Evolutionary conservation across 2,329 filamentous ascomycete species (phyloP).

Genomic region (Diaporthe sp.): DNA sequence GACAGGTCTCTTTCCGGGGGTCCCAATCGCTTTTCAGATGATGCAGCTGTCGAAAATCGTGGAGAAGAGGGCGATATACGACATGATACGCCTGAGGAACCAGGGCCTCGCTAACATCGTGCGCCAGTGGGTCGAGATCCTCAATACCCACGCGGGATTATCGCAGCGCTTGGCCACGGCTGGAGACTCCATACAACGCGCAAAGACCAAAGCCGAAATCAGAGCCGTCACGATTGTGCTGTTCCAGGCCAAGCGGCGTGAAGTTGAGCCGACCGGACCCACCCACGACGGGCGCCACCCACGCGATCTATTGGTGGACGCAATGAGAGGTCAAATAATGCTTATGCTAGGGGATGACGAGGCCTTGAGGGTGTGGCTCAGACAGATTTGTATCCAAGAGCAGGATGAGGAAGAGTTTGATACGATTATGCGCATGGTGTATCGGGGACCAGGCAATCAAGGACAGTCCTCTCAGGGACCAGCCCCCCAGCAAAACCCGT

Average conservation of each 20-base stretch:
- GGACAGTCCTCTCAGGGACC: neutral
- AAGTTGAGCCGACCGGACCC: neutral
- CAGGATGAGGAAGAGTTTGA: neutral
- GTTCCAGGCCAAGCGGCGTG: neutral
- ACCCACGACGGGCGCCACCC: neutral
- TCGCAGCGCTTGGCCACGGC: neutral
- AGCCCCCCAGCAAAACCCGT: neutral
- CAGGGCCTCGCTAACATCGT: neutral
- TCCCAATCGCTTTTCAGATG: neutral
- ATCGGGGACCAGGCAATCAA: neutral
- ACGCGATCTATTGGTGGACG: neutral
- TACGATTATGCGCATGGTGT: neutral
- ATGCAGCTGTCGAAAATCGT: neutral
- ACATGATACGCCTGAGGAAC: neutral
- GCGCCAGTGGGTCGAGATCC: neutral
- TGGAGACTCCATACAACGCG: too few relatives aligned
- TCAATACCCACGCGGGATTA: neutral
- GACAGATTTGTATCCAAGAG: neutral
- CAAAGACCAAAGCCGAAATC: neutral
- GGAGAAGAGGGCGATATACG: neutral
- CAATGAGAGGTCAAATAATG: neutral
- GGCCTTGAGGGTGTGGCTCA: neutral
- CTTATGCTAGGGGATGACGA: neutral
- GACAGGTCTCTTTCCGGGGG: neutral
- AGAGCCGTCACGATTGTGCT: neutral